These are phyloP conservation scores for Lactarius psammicola DNA, from an alignment of 768 basidiomycete species.

Conservation along the genomic window DNA sequence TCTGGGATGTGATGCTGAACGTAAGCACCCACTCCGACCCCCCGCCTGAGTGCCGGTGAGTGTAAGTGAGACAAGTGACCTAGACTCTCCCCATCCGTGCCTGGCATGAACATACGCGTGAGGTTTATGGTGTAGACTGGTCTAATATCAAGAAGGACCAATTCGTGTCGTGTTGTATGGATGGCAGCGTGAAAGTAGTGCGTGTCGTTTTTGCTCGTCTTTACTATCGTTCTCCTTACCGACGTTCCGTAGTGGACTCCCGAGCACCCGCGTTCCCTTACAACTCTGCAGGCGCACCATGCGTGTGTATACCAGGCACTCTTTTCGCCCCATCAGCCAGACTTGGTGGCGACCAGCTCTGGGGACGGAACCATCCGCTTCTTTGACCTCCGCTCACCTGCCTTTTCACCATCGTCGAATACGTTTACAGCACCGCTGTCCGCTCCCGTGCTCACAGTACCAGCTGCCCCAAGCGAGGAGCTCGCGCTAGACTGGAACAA, in stretches of 20 bases:
- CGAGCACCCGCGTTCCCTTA: conserved; percentile 71
- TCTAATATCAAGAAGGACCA: conserved; percentile 88
- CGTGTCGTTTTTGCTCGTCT: conserved; percentile 34
- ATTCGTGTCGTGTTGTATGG: conserved; percentile 90
- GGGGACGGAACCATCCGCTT: conserved; percentile 82
- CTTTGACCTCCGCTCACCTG: conserved; percentile 72
- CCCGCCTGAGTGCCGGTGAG: conserved; percentile 29
- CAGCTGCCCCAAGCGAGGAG: conserved; percentile 75
- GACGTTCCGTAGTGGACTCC: conserved; percentile 71
- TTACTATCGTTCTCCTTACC: background rate
- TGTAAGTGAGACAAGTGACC: conserved; percentile 35
- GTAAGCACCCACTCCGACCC: conserved; percentile 41
- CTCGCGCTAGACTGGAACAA: conserved; percentile 92
- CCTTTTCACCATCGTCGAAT: conserved; percentile 52
- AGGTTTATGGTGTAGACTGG: conserved; percentile 95
- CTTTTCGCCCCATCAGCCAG: conserved; percentile 91
- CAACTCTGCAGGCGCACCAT: conserved; percentile 79
- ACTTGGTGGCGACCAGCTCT: conserved; percentile 78
- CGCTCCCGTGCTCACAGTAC: conserved; percentile 70
- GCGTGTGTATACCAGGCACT: conserved; percentile 87
- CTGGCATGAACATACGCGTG: conserved; percentile 93
- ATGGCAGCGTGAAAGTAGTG: conserved; percentile 85
- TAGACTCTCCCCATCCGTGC: conserved; percentile 87
- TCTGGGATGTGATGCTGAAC: conserved; percentile 89
- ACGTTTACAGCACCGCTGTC: conserved; percentile 66